Evolutionary conservation across 805 yeast genomes (phyloP), one percentile per base, ranked within the genome.

Genomic region (Lachancea sp.): DNA sequence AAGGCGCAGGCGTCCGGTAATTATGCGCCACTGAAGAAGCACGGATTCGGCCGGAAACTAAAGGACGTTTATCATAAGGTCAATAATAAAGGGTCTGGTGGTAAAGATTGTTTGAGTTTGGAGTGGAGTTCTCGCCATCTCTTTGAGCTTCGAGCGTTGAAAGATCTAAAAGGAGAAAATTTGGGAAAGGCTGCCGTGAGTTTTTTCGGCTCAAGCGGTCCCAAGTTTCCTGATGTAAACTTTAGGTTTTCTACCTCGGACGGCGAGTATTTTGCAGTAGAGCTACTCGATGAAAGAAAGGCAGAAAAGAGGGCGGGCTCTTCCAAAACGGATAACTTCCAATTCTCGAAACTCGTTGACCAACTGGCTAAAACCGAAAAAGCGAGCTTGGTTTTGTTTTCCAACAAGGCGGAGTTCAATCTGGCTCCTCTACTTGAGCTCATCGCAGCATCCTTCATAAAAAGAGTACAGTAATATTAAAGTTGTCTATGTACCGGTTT

Each of bases 101-200:
- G 59, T 45, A 40, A 63, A 52, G 57, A 54, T 66, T 69, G 66
- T 72, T 65, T 76, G 71, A 25, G 85, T 82, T 70, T 80, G 84
- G 42, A 85, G 78, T 85, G 86, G 67, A 75, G 87, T 0, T 82
- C 87, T 3, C 82, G 83, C 52, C 82, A 81, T 56, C 72, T 91
- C 32, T 70, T 77, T 57, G 96, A 89, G 47, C 82, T 77, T 50
- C 82, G 85, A 0, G 75, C 89, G 1, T 60, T 90, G 17, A 59
- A 74, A 3, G 82, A 78, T 42, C 69, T 84, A 33, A 74, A 73
- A 15, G 88, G 87, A 0, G 68, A 74, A 19, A 68, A 72, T 42
- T 55, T 67, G 25, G 69, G 66, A 25, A 55, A 63, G 20, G 62
- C 60, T 15, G 61, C 70, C 0, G 63, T 67, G 1, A 67, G 65